These are phyloP conservation scores for Jackrogersella minutella DNA, from an alignment of 495 filamentous ascomycete species.

Conservation along the genomic window DNA sequence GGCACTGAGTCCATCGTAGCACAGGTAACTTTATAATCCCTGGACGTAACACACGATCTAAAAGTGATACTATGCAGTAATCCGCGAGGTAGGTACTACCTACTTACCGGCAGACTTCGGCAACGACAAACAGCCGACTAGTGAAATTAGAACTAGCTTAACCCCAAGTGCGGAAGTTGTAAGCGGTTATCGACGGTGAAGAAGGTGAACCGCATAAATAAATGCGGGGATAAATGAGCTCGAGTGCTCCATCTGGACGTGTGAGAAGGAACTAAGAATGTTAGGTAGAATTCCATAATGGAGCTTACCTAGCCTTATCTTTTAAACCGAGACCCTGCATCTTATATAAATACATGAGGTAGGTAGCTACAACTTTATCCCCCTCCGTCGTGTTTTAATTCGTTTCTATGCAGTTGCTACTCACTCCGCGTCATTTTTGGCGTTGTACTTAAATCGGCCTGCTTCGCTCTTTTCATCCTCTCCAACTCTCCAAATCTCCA, in stretches of 20 bases:
- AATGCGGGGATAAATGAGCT: constrained; percentile 26
- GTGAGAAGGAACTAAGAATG: too few relatives aligned
- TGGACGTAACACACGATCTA: neutral
- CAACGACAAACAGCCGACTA: too few relatives aligned
- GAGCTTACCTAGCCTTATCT: constrained; percentile 31
- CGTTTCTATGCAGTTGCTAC: constrained; percentile 1
- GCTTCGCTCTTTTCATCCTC: too few relatives aligned
- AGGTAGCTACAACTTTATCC: constrained; percentile 15
- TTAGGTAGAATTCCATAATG: constrained; percentile 1
- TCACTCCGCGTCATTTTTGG: constrained; percentile 4
- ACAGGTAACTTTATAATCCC: too few relatives aligned
- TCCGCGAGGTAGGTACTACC: neutral
- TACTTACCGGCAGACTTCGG: neutral
- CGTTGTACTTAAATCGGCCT: neutral
- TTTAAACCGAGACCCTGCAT: constrained; percentile 18
- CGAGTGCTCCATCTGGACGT: constrained; percentile 3
- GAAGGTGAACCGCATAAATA: constrained; percentile 21
- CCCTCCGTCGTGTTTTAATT: neutral
- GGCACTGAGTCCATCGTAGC: too few relatives aligned
- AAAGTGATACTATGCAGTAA: neutral
- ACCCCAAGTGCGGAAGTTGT: constrained; percentile 35
- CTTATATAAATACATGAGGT: constrained; percentile 21
- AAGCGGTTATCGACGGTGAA: constrained; percentile 41
- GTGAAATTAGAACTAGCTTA: neutral
- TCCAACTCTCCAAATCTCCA: too few relatives aligned